These are phyloP conservation scores for Annulohypoxylon truncatum DNA, from an alignment of 2,329 filamentous ascomycete genomes.

Conservation along the genomic window DNA sequence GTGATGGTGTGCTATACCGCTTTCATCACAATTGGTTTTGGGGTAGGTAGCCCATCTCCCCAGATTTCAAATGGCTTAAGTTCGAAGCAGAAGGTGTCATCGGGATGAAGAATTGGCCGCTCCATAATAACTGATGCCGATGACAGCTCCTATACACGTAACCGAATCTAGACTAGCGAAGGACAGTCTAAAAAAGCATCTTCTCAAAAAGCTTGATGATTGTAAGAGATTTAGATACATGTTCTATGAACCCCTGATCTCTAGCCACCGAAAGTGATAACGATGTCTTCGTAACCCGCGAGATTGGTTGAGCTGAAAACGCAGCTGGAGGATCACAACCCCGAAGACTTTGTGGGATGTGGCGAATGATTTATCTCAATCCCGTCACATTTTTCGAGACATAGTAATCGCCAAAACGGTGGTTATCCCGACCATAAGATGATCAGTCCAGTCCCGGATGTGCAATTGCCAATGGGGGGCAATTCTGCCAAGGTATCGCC, in stretches of 20 bases:
- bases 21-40: not conserved
- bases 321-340: not conserved
- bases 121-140: not conserved
- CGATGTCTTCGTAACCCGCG: not conserved
- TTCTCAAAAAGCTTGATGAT: not conserved
- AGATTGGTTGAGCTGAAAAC: not conserved
- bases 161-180: not conserved
- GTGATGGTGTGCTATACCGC: not conserved
- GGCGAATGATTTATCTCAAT: slow-evolving; percentile 1
- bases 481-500: slow-evolving; percentile 6
- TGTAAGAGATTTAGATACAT: not conserved
- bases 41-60: not conserved
- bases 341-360: not conserved
- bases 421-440: not conserved
- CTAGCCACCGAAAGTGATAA: not conserved
- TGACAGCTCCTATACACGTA: not conserved
- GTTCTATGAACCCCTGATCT: not conserved
- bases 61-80: not conserved
- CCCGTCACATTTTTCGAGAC: not conserved
- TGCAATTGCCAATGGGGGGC: slow-evolving; percentile 15
- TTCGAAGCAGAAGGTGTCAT: slow-evolving; percentile 30
- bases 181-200: not conserved
- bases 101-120: slow-evolving; percentile 3
- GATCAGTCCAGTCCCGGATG: slow-evolving; percentile 8
- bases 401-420: slow-evolving; percentile 11